A percentile compares a stretch with the other conserved stretches of the same genome.
Conservation (phyloP, 768 basidiomycete genomes). For the Suillus brevipes region DNA sequence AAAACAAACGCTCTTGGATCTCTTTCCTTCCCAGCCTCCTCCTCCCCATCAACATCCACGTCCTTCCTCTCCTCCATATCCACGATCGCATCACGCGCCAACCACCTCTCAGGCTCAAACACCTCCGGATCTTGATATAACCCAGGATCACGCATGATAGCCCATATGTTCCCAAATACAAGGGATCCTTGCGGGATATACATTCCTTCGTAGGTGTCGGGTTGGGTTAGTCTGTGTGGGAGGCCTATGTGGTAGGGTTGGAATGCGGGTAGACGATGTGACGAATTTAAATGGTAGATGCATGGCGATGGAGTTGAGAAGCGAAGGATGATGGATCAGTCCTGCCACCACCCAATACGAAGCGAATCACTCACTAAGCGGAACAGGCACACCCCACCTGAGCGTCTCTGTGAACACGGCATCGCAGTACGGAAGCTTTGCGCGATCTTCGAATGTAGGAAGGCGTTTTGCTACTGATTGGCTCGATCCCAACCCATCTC, state of each 20-base stretch:
- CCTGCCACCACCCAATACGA: no score
- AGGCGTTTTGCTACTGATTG: slow-evolving; percentile 41
- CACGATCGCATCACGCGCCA: background rate
- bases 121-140: slow-evolving; percentile 35
- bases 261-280: background rate
- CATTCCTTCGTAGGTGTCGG: slow-evolving; percentile 61
- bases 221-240: slow-evolving; percentile 64
- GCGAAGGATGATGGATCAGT: background rate
- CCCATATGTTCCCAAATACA: slow-evolving; percentile 66
- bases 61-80: background rate
- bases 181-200: slow-evolving; percentile 64
- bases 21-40: background rate
- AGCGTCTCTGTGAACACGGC: slow-evolving; percentile 55
- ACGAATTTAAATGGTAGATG: background rate
- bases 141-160: slow-evolving; percentile 45
- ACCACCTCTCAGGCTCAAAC: background rate
- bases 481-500: background rate
- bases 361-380: slow-evolving; percentile 44
- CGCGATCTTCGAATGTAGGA: slow-evolving; percentile 59
- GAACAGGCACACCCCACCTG: slow-evolving; percentile 59
- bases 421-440: slow-evolving; percentile 56
- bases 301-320: background rate
- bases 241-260: slow-evolving; percentile 40
- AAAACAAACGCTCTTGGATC: slow-evolving; percentile 35
- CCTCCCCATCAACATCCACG: background rate